Conservation (phyloP, 1,139 yeast species). For the Diutina rugosa region DNA sequence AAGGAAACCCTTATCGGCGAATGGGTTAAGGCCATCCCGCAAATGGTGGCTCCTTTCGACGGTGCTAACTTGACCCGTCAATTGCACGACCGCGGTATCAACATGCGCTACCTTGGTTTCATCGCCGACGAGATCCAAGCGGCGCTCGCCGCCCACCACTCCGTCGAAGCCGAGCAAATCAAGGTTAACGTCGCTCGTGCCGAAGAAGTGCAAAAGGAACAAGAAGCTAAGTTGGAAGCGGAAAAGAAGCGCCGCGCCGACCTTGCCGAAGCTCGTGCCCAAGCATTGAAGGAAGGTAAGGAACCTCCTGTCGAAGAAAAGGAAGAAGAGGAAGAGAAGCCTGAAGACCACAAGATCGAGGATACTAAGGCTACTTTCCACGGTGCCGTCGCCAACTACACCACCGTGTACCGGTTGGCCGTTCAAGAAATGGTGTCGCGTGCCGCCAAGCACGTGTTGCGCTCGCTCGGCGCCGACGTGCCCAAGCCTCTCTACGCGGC, state of each 20-base stretch:
- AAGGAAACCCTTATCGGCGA: constrained; percentile 47
- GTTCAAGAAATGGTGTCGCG: constrained; percentile 70
- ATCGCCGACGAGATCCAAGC: constrained; percentile 21
- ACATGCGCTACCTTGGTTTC: constrained; percentile 75
- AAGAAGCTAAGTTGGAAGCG: constrained; percentile 13
- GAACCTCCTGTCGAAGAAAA: constrained; percentile 12
- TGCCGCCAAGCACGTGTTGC: constrained; percentile 63
- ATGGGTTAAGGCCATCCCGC: constrained; percentile 31
- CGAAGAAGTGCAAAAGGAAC: constrained; percentile 13
- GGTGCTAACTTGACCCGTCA: constrained; percentile 59
- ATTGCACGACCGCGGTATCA: constrained; percentile 76
- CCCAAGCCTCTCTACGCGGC: constrained; percentile 47
- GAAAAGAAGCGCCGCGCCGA: constrained; percentile 18
- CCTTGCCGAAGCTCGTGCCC: constrained; percentile 15
- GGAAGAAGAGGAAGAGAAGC: constrained; percentile 16
- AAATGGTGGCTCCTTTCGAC: constrained; percentile 59
- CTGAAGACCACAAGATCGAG: constrained; percentile 8
- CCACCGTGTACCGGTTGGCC: constrained; percentile 34
- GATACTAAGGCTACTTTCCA: constrained; percentile 21
- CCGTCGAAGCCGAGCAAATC: constrained; percentile 12
- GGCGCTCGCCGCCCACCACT: constrained; percentile 3
- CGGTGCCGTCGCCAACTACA: constrained; percentile 28
- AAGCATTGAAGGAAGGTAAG: constrained; percentile 14
- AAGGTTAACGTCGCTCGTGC: constrained; percentile 10
- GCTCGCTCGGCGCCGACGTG: constrained; percentile 28